These are phyloP conservation scores for Myrica gale DNA, from an alignment of 306 rosid genomes.

Conservation along the genomic window DNA sequence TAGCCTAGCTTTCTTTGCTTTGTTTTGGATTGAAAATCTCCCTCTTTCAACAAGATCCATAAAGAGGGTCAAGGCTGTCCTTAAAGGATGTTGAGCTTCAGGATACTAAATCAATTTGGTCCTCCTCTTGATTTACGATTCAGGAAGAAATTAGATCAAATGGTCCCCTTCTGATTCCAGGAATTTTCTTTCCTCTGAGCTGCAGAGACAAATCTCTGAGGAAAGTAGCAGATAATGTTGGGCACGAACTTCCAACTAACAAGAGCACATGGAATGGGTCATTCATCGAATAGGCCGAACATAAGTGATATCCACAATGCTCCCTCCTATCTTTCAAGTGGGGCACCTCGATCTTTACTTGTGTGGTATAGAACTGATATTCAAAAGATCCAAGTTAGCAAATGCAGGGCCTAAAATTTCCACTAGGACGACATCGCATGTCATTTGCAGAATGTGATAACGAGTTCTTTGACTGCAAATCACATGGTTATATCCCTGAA, in stretches of 20 bases:
- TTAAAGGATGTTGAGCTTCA: not conserved
- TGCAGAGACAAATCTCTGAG: conserved; percentile 32
- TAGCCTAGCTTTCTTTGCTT: conserved; percentile 8
- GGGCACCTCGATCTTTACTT: conserved; percentile 10
- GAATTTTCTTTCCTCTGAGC: conserved; percentile 30
- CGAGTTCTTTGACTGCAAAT: not conserved
- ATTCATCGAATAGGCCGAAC: conserved; percentile 27
- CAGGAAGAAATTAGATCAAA: not conserved
- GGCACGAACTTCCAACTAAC: conserved; percentile 34
- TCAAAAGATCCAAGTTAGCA: not conserved
- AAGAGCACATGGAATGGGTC: conserved; percentile 46
- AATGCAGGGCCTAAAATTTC: not conserved
- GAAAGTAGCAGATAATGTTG: conserved; percentile 29
- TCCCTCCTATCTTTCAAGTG: conserved; percentile 29
- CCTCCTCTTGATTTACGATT: not conserved
- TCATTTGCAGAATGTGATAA: not conserved
- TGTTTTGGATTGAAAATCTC: conserved; percentile 20
- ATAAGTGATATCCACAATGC: conserved; percentile 33
- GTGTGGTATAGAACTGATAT: conserved; percentile 20
- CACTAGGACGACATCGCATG: not conserved
- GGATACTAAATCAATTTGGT: not conserved
- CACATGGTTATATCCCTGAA: not conserved
- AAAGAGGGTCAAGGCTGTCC: conserved; percentile 14
- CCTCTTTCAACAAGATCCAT: not conserved
- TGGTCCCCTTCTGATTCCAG: conserved; percentile 39